Evolutionary conservation across 331 rosid genomes (phyloP).

Genomic region (Acacia concinna): DNA sequence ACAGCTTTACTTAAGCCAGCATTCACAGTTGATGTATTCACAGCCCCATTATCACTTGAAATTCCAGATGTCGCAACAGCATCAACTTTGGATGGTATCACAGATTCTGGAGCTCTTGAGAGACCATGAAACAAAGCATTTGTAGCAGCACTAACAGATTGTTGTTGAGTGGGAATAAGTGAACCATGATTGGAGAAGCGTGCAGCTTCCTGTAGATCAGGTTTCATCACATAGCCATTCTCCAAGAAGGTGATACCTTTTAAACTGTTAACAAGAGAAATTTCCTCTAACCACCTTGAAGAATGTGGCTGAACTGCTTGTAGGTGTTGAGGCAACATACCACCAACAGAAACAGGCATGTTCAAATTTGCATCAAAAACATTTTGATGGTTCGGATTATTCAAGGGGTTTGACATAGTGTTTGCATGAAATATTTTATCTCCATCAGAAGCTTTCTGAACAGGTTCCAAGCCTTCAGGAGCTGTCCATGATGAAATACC

Average conservation of each 20-base stretch:
- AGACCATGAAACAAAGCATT: constrained; percentile 41
- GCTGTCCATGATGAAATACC: constrained; percentile 39
- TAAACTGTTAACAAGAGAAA: constrained; percentile 55
- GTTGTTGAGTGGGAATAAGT: constrained; percentile 58
- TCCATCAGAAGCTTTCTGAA: constrained; percentile 44
- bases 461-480: constrained; percentile 42
- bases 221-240: constrained; percentile 60
- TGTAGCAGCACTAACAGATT: constrained; percentile 40
- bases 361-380: constrained; percentile 40
- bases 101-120: constrained; percentile 49
- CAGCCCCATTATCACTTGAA: constrained; percentile 33
- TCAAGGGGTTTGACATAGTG: constrained; percentile 37
- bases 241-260: constrained; percentile 65
- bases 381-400: constrained; percentile 42
- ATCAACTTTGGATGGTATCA: constrained; percentile 46
- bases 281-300: constrained; percentile 55
- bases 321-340: constrained; percentile 48
- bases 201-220: constrained; percentile 48
- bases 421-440: constrained; percentile 41
- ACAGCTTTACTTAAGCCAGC: constrained; percentile 55
- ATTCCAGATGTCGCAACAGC: constrained; percentile 45
- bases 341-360: constrained; percentile 43
- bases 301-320: constrained; percentile 58
- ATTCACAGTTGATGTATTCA: constrained; percentile 42
- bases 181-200: constrained; percentile 36